These are phyloP conservation scores for Grosmannia huntii DNA, from an alignment of 2,329 filamentous ascomycete species.

Conservation along the genomic window DNA sequence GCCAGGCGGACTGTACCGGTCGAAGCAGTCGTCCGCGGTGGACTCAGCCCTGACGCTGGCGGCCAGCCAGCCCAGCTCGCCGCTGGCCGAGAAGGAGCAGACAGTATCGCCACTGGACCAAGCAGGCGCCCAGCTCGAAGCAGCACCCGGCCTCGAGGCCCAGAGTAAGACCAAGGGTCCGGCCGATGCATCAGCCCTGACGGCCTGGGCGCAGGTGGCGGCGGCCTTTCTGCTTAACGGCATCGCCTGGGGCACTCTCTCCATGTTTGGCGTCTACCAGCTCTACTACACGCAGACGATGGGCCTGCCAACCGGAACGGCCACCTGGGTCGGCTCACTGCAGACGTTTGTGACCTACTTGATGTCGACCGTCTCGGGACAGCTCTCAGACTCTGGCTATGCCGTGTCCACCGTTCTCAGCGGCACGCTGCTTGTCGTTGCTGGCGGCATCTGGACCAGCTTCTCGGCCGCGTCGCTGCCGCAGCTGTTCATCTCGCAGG, in stretches of 20 bases:
- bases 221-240: conserved; percentile 34
- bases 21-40: neutral
- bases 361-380: conserved; percentile 33
- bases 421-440: conserved; percentile 28
- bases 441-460: conserved; percentile 33
- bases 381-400: conserved; percentile 37
- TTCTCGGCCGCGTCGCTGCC: neutral
- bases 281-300: conserved; percentile 28
- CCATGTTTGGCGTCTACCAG: conserved; percentile 36
- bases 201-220: conserved; percentile 38
- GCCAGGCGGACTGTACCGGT: neutral
- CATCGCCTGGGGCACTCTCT: conserved; percentile 36
- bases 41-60: conserved; percentile 1
- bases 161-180: neutral
- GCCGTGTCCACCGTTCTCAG: conserved; percentile 25
- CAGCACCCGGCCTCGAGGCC: neutral
- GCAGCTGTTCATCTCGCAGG: conserved; percentile 37
- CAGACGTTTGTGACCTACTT: conserved; percentile 38
- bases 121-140: neutral
- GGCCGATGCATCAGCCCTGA: neutral
- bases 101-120: neutral
- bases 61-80: neutral
- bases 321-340: conserved; percentile 38
- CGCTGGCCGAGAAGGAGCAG: neutral
- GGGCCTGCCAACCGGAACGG: conserved; percentile 20